Evolutionary conservation across 2,329 filamentous ascomycete genomes (phyloP), one percentile per base, ranked within the genome.

Genomic region (Epichloe sibirici): DNA sequence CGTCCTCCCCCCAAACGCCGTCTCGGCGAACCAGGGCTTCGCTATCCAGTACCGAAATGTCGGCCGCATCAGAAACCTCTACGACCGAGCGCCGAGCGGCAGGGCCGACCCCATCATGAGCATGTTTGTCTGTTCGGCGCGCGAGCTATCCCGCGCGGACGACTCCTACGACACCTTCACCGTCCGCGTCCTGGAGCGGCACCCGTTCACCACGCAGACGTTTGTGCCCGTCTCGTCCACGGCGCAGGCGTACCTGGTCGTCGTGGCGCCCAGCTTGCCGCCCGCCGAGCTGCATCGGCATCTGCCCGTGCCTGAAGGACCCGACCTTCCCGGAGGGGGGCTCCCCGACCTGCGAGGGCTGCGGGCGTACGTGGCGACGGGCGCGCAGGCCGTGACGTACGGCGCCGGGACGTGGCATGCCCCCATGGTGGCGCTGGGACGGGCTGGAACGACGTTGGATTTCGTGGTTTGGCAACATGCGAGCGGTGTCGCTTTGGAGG

Each of bases 121-220:
- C 69, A 85, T 97, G 79, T 97, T 97, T 67, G 83, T 89, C 52
- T 96, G 89, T 66, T 83, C 62, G 12, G 63, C 69, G 5, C 62
- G 68, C 13, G 56, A 59, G 49, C 61, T 69, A 23, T 42, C 53
- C 21, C 44, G 56, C 37, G 54, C 47, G 11, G 49, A 46, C 12
- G 51, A 49, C 37, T 49, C 53, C 45, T 38, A 53, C 21, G 52
- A 57, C 1, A 45, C 56, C 21, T 87, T 95, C 64, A 73, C 59
- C 23, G 64, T 96, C 51, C 69, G 71, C 21, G 79, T 95, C 53
- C 79, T 97, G 34, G 93, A 98, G 68, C 78, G 93, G 40, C 93
- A 98, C 68, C 91, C 93, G 0, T 97, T 83, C 69, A 97, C 93
- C 1, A 88, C 88, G 1, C 93, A 98, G 71, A 95, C 90, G 0